Evolutionary conservation across 2,329 filamentous ascomycete genomes (phyloP).

Genomic region (Aureobasidium pullulans): DNA sequence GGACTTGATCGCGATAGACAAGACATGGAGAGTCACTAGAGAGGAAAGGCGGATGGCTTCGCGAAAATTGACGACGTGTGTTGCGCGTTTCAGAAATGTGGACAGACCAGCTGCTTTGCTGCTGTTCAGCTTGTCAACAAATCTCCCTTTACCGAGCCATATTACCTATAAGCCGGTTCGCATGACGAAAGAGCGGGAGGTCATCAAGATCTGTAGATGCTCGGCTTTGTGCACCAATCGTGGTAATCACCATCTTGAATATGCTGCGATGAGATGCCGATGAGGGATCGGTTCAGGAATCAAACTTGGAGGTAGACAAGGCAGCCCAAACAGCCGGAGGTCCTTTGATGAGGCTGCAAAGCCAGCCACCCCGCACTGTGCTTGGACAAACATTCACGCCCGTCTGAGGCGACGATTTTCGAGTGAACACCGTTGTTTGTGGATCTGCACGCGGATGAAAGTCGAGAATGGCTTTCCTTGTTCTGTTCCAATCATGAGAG

Average conservation of each 20-base stretch:
- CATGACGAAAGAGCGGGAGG: neutral
- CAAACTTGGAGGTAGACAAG: neutral
- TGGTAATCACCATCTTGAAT: neutral
- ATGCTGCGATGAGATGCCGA: neutral
- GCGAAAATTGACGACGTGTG: neutral
- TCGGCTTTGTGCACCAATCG: neutral
- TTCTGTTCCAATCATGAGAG: neutral
- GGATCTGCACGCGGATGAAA: neutral
- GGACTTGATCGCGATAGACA: neutral
- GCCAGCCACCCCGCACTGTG: neutral
- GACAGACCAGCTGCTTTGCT: conserved; percentile 4
- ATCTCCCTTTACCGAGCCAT: neutral
- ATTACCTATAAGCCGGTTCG: neutral
- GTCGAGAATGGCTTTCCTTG: neutral
- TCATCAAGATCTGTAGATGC: neutral
- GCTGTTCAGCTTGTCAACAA: neutral
- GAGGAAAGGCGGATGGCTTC: neutral
- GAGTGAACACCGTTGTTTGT: neutral
- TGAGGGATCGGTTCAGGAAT: no score
- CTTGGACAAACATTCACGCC: neutral
- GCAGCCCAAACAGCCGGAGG: neutral
- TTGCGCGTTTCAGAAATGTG: conserved; percentile 8
- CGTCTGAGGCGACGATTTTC: neutral
- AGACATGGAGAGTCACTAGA: neutral
- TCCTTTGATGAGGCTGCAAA: neutral